Evolutionary conservation across 2,329 filamentous ascomycete genomes (phyloP), one percentile per base, ranked within the genome.

Genomic region (Aspergillus aculeatinus): DNA sequence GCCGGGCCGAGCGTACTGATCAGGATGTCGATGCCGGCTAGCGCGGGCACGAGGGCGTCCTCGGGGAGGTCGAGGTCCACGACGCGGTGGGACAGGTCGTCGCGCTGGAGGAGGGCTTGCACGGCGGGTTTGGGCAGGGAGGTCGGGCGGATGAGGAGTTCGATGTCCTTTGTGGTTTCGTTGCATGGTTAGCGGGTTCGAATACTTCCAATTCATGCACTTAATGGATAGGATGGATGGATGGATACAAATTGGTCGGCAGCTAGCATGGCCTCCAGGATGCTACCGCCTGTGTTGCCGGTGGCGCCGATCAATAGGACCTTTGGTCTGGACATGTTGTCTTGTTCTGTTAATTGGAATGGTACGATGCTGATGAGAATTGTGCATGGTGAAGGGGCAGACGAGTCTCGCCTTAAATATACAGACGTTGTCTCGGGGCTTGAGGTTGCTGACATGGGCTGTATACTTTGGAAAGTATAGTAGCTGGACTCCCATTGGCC

Each of bases 51-150:
- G 16, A 66, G n/a, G 7, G 57, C 33, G 3, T 51, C 21, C 19
- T 48, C 19, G 5, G 42, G 19, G 3, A 23, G 23, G 11, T 35
- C 25, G 21, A 60, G 23, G 35, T 59, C 57, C n/a, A 42, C 16
- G 4, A 50, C 14, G 16, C 75, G 70, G 23, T 81, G 63, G 12
- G 72, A 67, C 33, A 83, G 64, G 3, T 79, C 78, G 5, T 79
- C 78, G 6, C 66, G 69, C 2, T 70, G 63, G 39, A 16, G 55
- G 9, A 84, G 69, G 0, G 63, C 67, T 9, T 70, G 33, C 27
- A 76, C 73, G 2, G 71, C 69, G 0, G 77, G 74, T 47, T 80
- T 84, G 4, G 74, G 48, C 6, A 75, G 51, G 0, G 81, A 83
- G 2, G 71, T 59, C 2, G 75, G 72, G 4, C 81, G 76, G 2